Conservation (phyloP, 192 early-diverging fungal species). For the Piromyces finnis region DNA sequence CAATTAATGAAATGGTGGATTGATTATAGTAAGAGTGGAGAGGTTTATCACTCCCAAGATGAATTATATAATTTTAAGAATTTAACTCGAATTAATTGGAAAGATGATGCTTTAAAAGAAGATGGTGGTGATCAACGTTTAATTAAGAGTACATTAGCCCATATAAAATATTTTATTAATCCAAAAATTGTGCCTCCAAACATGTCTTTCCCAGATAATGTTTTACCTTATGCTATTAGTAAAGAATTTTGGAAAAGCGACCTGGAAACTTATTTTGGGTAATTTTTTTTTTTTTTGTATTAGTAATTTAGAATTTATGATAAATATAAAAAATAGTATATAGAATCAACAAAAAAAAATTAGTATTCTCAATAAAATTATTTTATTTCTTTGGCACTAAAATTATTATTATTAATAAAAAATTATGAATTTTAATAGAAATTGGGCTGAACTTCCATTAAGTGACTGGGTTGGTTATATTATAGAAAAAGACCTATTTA, state of each 20-base stretch:
- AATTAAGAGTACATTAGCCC: constrained; percentile 14
- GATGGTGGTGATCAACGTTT: not conserved
- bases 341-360: too few relatives aligned
- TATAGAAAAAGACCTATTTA: not conserved
- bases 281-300: too few relatives aligned
- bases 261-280: constrained; percentile 25
- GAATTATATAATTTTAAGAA: constrained; percentile 19
- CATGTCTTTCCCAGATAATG: constrained; percentile 34
- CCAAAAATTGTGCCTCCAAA: constrained; percentile 41
- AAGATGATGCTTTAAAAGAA: constrained; percentile 6
- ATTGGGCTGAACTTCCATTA: not conserved
- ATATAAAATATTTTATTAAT: constrained; percentile 41
- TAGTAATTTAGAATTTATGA: too few relatives aligned
- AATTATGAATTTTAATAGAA: too few relatives aligned
- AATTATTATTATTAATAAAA: too few relatives aligned
- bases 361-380: too few relatives aligned
- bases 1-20: constrained; percentile 66
- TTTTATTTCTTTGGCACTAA: too few relatives aligned
- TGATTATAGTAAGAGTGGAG: constrained; percentile 12
- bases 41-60: constrained; percentile 5
- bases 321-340: too few relatives aligned
- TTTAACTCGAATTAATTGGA: constrained; percentile 20
- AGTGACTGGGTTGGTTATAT: not conserved
- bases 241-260: constrained; percentile 42
- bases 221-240: constrained; percentile 41